Evolutionary conservation across 2,329 filamentous ascomycete genomes (phyloP), one percentile per base, ranked within the genome.

Genomic region (Coleophoma cylindrospora): DNA sequence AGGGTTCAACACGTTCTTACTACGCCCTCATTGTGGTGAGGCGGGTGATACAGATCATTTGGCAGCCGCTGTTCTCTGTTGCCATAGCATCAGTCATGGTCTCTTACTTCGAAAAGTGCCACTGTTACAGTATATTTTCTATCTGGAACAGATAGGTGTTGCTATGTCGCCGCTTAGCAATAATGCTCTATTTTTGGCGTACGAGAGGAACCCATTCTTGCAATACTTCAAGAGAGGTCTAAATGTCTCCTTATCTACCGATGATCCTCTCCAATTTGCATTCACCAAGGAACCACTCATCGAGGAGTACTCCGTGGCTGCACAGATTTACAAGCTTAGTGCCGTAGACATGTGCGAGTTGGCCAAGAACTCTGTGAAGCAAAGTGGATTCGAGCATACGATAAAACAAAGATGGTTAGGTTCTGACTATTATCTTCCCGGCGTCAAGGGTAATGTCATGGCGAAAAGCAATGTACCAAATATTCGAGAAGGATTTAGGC

Each of bases 91-190:
- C 69, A 96, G 90, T 62, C 94, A 99, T 65, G 94, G 94, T 17
- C 80, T 99, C 49, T 73, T 96, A 49, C 79, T 99, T 37, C 86
- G 94, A 55, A 99, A 99, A 66, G 91, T 97, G 3, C 94, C 94
- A 2, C 72, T 99, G 53, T 72, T 99, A 49, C 94, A 99, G 68
- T 99, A 99, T 68, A 83, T 97, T 46, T 99, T 96, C 72, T 99
- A 99, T 63, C 81, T 99, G 17, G 91, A 99, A 64, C 92, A 97
- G 65, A 96, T 99, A 55, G 94, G 94, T 51, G 94, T 99, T 55
- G 94, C 94, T 54, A 99, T 99, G 94, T 97, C 92, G n/a, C 94
- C 94, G 2, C 77, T 99, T 43, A 96, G 91, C 68, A 99, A 99
- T 74, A 99, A 99, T 61, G 94, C 94, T 0, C 73, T 99, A 33